Base-by-base conservation (phyloP, 768 basidiomycete genomes). In the Panaeolus cyanescens region DNA sequence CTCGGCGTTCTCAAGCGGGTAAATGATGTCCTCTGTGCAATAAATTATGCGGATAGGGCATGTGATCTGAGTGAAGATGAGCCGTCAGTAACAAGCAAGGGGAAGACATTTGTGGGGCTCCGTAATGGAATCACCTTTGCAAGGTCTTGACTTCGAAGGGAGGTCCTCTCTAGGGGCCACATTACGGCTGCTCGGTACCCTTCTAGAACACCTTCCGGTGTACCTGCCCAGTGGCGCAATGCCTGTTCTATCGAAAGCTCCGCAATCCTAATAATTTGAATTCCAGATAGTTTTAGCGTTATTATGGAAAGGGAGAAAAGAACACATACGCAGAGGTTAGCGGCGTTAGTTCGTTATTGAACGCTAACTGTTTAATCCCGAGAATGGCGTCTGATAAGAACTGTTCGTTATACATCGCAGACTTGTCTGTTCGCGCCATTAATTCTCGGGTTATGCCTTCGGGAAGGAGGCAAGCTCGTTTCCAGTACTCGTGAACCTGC, bases 21-120 rank as follows among this genome's bases (percentile, higher is more conserved):
- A 67, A 17, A 58, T 62, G 20, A 67, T 34, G 39, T 67, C 64
- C 31, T 64, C 66, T 32, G 56, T 28, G 32, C 64, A 67, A 33
- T 67, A 64, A 19, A 67, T 67, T 15, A 67, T 56, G 42, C 56
- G 30, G 37, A 65, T 56, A 30, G 64, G 56, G 10, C 57, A 55
- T 33, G 32, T 22, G 17, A 66, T 61, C 65, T 67, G 54, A 30
- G 19, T 13, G 8, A 33, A 8, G 10, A 28, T 36, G 20, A 55
- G 20, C n/a, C n/a, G 37, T 39, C 17, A 39, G 37, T 19, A 34
- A 7, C n/a, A n/a, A n/a, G n/a, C 36, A 13, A 13, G 12, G 13
- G 12, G 36, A 13, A 37, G 36, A 13, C 36, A n/a, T n/a, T n/a
- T n/a, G n/a, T 15, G 2, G 58, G n/a, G 1, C 5, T 1, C 32